Evolutionary conservation across 352 stramenopile genomes (phyloP).

Genomic region (Pythium myriotylum): DNA sequence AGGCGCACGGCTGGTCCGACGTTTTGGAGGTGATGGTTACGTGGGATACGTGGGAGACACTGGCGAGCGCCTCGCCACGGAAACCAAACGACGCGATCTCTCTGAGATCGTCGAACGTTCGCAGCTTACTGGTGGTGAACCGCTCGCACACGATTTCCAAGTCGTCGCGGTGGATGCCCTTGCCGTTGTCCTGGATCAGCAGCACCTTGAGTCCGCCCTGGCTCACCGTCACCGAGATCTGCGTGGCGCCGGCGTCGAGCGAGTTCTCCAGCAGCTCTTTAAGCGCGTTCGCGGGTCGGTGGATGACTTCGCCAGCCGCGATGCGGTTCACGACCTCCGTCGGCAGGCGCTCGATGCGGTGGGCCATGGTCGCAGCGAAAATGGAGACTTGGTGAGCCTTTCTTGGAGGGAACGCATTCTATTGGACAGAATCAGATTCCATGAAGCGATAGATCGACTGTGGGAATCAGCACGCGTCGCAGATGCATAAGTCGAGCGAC

Average conservation of each 20-base stretch:
- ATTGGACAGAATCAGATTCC: constrained; percentile 31
- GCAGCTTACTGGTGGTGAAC: constrained; percentile 98
- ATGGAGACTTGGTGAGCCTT: too few species aligned
- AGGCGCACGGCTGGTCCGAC: constrained; percentile 72
- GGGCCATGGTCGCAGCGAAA: constrained; percentile 9
- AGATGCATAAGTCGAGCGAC: constrained; percentile 5
- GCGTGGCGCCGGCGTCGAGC: constrained; percentile 93
- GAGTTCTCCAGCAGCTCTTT: constrained; percentile 99
- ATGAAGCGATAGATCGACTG: constrained; percentile 1
- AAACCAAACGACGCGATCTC: constrained; percentile 98
- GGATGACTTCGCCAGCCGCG: constrained; percentile 94
- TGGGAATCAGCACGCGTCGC: constrained; percentile 10
- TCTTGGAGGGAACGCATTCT: constrained; percentile 41
- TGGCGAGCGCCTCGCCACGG: constrained; percentile 97
- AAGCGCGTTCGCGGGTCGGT: constrained; percentile 92
- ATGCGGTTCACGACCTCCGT: constrained; percentile 95
- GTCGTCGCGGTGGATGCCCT: constrained; percentile 92
- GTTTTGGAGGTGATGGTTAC: constrained; percentile 92
- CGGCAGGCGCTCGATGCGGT: constrained; percentile 86
- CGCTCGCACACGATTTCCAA: constrained; percentile 96
- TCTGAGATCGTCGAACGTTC: constrained; percentile 94
- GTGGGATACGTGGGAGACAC: constrained; percentile 94
- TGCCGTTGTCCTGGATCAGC: constrained; percentile 95
- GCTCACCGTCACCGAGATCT: constrained; percentile 76
- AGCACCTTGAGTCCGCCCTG: constrained; percentile 93